These are phyloP conservation scores for Sistotremastrum suecicum DNA, from an alignment of 768 basidiomycete genomes.

Conservation along the genomic window DNA sequence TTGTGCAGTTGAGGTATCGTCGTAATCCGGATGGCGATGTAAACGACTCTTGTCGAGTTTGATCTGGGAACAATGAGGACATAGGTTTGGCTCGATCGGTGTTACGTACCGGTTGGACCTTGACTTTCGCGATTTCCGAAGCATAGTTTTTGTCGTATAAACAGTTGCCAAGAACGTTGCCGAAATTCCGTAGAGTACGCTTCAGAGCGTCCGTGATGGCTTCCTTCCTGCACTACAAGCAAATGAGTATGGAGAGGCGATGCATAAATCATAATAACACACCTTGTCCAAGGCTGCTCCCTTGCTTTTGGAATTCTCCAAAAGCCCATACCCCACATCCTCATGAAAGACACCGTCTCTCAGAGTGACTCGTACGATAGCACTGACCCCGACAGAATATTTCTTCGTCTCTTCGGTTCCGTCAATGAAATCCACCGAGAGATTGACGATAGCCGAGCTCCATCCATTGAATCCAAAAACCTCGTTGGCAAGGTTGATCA, in stretches of 20 bases:
- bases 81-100: background rate
- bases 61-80: slow-evolving; percentile 21
- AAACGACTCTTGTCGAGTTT: slow-evolving; percentile 58
- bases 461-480: slow-evolving; percentile 98
- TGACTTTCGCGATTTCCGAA: slow-evolving; percentile 76
- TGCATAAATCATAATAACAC: slow-evolving; percentile 10
- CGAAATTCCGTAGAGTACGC: slow-evolving; percentile 81
- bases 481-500: slow-evolving; percentile 95
- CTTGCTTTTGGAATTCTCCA: slow-evolving; percentile 79
- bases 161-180: slow-evolving; percentile 91
- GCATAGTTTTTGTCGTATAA: slow-evolving; percentile 91
- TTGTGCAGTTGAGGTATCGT: slow-evolving; percentile 19
- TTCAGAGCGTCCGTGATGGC: slow-evolving; percentile 93
- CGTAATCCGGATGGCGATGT: slow-evolving; percentile 58
- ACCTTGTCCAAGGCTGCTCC: slow-evolving; percentile 87
- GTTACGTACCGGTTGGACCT: slow-evolving; percentile 60
- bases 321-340: slow-evolving; percentile 81
- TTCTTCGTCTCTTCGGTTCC: slow-evolving; percentile 48
- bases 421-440: slow-evolving; percentile 73
- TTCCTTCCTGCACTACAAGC: slow-evolving; percentile 85
- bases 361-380: slow-evolving; percentile 76
- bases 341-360: slow-evolving; percentile 84
- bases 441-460: slow-evolving; percentile 64
- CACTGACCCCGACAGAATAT: slow-evolving; percentile 66
- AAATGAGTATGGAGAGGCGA: background rate